phyloP scores from a whole-genome alignment of 148 eudicot species.

The Silene conica region DNA sequence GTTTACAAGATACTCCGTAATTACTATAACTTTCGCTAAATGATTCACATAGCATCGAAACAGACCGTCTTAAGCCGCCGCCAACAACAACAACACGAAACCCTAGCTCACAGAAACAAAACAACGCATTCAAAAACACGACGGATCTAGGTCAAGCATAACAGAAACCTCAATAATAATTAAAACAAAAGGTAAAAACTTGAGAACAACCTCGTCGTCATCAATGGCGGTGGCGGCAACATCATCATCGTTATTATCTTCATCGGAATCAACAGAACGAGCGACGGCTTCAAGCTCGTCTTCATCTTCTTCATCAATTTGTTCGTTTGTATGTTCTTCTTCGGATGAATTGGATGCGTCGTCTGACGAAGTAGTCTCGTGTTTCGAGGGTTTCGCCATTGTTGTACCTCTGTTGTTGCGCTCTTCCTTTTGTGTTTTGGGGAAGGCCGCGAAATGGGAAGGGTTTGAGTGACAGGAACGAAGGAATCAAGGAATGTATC shows the following conservation, averaged over 20 bases:
- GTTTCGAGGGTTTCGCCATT: constrained; percentile 55
- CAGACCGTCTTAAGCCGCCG: too few relatives aligned
- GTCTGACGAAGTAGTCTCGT: constrained; percentile 33
- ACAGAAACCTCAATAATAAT: neutral
- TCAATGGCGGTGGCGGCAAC: constrained; percentile 25
- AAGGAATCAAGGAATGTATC: too few relatives aligned
- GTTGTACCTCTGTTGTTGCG: neutral
- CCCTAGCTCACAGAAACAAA: constrained; percentile 10
- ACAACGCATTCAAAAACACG: neutral
- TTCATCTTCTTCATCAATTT: constrained; percentile 50
- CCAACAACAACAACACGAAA: neutral
- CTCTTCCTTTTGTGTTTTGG: neutral
- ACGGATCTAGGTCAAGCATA: constrained; percentile 17
- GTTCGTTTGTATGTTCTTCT: constrained; percentile 47
- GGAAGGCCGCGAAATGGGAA: too few relatives aligned
- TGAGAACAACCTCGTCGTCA: constrained; percentile 30
- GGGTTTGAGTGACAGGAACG: too few relatives aligned
- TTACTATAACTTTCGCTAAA: too few relatives aligned
- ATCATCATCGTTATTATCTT: constrained; percentile 31
- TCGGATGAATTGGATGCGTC: constrained; percentile 44
- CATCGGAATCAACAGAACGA: constrained; percentile 38
- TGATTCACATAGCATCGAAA: too few relatives aligned
- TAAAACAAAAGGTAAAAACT: too few relatives aligned
- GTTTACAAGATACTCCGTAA: neutral
- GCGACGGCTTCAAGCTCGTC: constrained; percentile 72